A percentile compares a stretch with the other conserved stretches of the same genome.
These are phyloP conservation scores for Sparassis latifolia DNA, from an alignment of 1,284 basidiomycete genomes.

Conservation along the genomic window DNA sequence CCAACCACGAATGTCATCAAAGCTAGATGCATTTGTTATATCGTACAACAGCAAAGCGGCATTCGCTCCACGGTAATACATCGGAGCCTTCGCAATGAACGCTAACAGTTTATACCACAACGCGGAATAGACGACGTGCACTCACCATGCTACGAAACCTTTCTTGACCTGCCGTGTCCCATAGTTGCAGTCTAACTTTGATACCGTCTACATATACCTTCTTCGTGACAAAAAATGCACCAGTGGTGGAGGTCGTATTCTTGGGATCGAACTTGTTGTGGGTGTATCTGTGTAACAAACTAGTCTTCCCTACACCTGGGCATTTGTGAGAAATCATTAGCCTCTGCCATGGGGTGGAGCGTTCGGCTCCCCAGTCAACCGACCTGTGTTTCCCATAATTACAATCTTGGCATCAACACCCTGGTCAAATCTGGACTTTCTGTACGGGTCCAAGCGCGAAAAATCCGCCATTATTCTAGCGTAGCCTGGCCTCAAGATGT, in stretches of 20 bases:
- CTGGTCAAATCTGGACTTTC: conserved; percentile 62
- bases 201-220: conserved; percentile 86
- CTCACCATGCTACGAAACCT: conserved; percentile 88
- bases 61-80: conserved; percentile 98
- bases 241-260: conserved; percentile 87
- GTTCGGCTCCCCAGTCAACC: conserved; percentile 10
- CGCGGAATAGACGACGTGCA: neutral
- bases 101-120: conserved; percentile 3
- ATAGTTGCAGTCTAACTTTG: conserved; percentile 81
- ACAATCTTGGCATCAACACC: conserved; percentile 95
- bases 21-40: conserved; percentile 87
- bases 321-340: conserved; percentile 1
- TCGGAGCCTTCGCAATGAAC: conserved; percentile 65
- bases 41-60: conserved; percentile 97
- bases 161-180: conserved; percentile 99
- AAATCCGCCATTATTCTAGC: conserved; percentile 27
- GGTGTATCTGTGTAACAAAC: conserved; percentile 88
- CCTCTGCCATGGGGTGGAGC: neutral
- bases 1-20: conserved; percentile 91
- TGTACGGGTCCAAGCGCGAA: conserved; percentile 53
- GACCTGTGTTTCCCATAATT: conserved; percentile 92
- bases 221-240: conserved; percentile 93
- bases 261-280: conserved; percentile 85
- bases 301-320: conserved; percentile 90
- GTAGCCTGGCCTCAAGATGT: conserved; percentile 16